A percentile compares a stretch with the other conserved stretches of the same genome.
phyloP scores from a whole-genome alignment of 768 basidiomycete genomes.

The Mycena galopus region DNA sequence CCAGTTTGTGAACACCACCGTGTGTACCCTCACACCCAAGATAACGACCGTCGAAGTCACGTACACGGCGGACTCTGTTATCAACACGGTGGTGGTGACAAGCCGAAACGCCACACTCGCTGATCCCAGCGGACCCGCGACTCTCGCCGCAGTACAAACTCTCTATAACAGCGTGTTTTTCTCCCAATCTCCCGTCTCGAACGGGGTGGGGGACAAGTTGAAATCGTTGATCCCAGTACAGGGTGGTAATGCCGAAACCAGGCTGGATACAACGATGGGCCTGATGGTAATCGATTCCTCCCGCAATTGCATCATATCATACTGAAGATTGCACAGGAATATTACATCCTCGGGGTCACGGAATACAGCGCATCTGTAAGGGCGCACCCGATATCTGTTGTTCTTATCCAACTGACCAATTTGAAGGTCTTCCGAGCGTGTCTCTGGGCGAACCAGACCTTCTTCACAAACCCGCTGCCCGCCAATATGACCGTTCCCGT shows the following conservation, averaged over 20 bases:
- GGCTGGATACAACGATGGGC: background rate
- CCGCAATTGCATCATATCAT: background rate
- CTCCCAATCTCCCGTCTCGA: background rate
- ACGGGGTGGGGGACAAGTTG: background rate
- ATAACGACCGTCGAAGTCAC: background rate
- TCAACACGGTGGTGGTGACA: background rate
- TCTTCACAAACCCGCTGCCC: background rate
- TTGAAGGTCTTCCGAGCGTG: background rate
- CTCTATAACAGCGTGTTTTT: background rate
- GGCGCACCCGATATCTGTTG: background rate
- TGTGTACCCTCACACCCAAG: background rate
- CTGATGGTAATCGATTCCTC: background rate
- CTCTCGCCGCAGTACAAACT: background rate
- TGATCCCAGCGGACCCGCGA: background rate
- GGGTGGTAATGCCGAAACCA: background rate
- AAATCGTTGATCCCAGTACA: background rate
- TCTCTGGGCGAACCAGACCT: background rate
- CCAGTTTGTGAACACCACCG: background rate
- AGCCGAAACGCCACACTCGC: background rate
- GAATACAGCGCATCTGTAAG: background rate
- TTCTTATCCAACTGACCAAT: background rate
- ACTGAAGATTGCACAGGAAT: background rate
- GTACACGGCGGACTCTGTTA: background rate
- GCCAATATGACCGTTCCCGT: background rate
- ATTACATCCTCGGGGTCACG: background rate